Evolutionary conservation across 257 asterid genomes (phyloP), one percentile per base, ranked within the genome.

Genomic region (Solanum appendiculatum): DNA sequence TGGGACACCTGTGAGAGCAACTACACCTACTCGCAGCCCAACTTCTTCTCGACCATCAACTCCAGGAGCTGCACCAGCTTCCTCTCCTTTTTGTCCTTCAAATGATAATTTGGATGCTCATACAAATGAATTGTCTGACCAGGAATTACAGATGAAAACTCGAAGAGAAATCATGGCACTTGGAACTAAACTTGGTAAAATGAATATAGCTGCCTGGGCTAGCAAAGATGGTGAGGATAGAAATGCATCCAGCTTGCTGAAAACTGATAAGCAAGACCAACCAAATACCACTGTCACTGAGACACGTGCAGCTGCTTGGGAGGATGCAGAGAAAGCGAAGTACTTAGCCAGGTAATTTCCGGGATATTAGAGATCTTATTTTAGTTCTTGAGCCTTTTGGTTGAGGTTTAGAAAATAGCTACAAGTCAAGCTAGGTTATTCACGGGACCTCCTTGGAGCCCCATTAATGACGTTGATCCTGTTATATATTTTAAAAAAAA

Each of bases 141-240:
- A 83, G 72, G 89, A 87, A 82, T 48, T 87, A 51, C 89, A 82
- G 86, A 48, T 82, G 87, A 87, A 87, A 82, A 87, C 89, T 34
- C 77, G 89, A 23, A 87, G 60, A 82, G 89, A 87, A 69, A 87
- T 87, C 51, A 87, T 87, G 89, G 86, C 58, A n/a, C 89, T 87
- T 46, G 89, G 89, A 69, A 87, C 89, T 82, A 74, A 82, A 51
- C 89, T 87, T 48, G 89, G 89, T 33, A 87, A 87, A 60, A 82
- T 87, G 89, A 87, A 82, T 82, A 87, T 87, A 46, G 89, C 89
- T 3, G 89, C 89, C 44, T 87, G 89, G 89, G 89, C 89, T 64
- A 70, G 89, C 87, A 87, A 87, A n/a, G 89, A 87, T 31, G 89
- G 42, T 12, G 87, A 82, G 69, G 74, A 87, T 84, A 83, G 83